Evolutionary conservation across 2,329 filamentous ascomycete genomes (phyloP), one percentile per base, ranked within the genome.

Genomic region (Fusarium austroafricanum): DNA sequence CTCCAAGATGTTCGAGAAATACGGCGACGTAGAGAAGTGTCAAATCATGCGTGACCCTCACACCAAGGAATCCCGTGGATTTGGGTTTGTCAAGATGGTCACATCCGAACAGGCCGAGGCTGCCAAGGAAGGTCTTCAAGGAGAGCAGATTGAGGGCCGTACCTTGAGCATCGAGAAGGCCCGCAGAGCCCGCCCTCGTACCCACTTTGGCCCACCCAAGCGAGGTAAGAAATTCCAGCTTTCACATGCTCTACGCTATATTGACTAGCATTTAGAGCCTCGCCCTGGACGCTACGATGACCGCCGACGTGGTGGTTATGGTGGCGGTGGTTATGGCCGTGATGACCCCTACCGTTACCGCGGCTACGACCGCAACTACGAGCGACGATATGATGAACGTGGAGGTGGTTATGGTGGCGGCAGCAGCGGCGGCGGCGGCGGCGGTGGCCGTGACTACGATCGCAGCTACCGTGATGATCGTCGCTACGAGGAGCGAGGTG

Each of bases 21-120:
- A 98, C 76, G 96, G 96, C 73, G 94, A 97, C 78, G 96, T 99
- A 52, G 95, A 98, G 83, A 98, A 96, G 83, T 98, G 95, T 84
- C 96, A 97, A 81, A 99, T 99, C 83, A 99, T 99, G 96, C 90
- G 95, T 77, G 96, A 99, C 78, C 96, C 96, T 66, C 96, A 99
- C 82, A 96, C 93, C 76, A 97, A 97, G 83, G 96, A 99, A 82
- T 98, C 95, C 73, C 96, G 96, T 81, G 96, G 96, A 71, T 99
- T 99, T 72, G 96, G 96, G 57, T 99, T 99, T 83, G 96, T 99
- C 79, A 98, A 99, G 86, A 98, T 99, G 95, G 90, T 94, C 64
- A 96, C 93, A 60, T 89, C 93, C 47, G 95, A 98, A 56, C 92
- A 97, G 81, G 96, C 96, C 69, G 96, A 99, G 81, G 94, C 96